These are phyloP conservation scores for Vanrija sp. DNA, from an alignment of 1,284 basidiomycete genomes.

Conservation along the genomic window DNA sequence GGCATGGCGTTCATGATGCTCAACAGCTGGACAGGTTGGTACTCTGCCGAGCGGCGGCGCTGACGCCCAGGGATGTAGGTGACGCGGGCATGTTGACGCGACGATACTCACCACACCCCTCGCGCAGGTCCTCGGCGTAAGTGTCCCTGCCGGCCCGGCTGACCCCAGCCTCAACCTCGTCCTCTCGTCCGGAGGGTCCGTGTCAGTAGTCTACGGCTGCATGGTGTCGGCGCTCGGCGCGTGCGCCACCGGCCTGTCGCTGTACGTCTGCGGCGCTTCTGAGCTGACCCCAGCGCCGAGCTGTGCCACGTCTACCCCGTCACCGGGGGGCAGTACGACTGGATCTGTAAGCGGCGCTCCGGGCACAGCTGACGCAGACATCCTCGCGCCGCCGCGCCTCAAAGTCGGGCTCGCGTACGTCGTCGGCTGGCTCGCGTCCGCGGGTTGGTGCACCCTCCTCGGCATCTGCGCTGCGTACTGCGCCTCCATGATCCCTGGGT, in stretches of 20 bases:
- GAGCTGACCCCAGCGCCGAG: background rate
- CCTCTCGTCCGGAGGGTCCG: conserved; percentile 38
- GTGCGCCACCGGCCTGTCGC: conserved; percentile 24
- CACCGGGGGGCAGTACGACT: conserved; percentile 43
- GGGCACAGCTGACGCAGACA: conserved; percentile 8
- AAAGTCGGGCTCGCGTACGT: conserved; percentile 8
- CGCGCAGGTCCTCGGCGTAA: too few species aligned
- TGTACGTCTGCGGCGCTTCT: conserved; percentile 11
- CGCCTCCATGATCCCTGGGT: conserved; percentile 30
- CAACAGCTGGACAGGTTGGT: conserved; percentile 7
- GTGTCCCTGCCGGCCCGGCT: too few species aligned
- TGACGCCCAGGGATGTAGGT: too few species aligned
- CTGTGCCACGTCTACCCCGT: conserved; percentile 8
- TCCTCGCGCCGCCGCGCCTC: background rate
- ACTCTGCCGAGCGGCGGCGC: too few species aligned
- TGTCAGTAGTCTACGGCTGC: conserved; percentile 43
- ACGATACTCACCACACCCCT: too few species aligned
- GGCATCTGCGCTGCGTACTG: conserved; percentile 33
- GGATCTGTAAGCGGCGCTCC: conserved; percentile 11
- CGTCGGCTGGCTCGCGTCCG: conserved; percentile 11
- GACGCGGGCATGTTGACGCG: too few species aligned
- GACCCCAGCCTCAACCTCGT: conserved; percentile 16
- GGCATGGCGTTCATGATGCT: conserved; percentile 14
- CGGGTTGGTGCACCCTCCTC: conserved; percentile 47
- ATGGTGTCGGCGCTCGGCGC: conserved; percentile 32